Base-by-base conservation (phyloP, 306 rosid species). In the Lathyrus sativus region DNA sequence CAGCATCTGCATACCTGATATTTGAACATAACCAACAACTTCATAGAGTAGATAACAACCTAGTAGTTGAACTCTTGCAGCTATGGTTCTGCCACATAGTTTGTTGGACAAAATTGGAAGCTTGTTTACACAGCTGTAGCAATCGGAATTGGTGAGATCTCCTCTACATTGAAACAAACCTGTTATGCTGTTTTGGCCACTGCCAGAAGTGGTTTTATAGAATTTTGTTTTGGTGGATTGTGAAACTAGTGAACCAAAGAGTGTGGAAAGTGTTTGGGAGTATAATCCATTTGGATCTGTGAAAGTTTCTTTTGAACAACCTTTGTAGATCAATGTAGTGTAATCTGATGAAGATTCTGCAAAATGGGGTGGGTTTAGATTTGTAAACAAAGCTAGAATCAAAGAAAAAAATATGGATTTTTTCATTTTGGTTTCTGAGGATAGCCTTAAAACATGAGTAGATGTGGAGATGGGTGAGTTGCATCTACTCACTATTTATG, bases 91-190 rank as follows among this genome's bases (percentile, higher is more conserved):
- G 31, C 99, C 99, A 44, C 99, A 93, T 1, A 90, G 72, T 11
- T 62, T 82, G 73, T 82, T 68, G 1, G 83, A 63, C 57, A 90
- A 39, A 35, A 80, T 76, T 1, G 99, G 99, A 12, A 93, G 84
- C 28, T 76, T 76, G 80, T 87, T 87, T 5, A 92, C 96, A 68
- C 98, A 92, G 77, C 9, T 78, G 83, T 81, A 84, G 79, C 98
- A 92, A 9, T 85, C 98, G 11, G 83, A 71, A 61, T 84, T 80
- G 68, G 72, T 85, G 55, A 92, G 96, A 70, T 92, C 98, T 29
- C 93, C 91, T 60, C 98, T 84, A 74, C 98, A 92, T 82, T 92
- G 98, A 63, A 90, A 92, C 67, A 88, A 81, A 6, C 98, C 96
- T 3, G 86, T 76, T 9, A 92, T 85, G 68, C 81, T 74, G 75